Evolutionary conservation across 2,329 filamentous ascomycete species (phyloP), one percentile per base, ranked within the genome.

Genomic region (Sclerotinia minor): DNA sequence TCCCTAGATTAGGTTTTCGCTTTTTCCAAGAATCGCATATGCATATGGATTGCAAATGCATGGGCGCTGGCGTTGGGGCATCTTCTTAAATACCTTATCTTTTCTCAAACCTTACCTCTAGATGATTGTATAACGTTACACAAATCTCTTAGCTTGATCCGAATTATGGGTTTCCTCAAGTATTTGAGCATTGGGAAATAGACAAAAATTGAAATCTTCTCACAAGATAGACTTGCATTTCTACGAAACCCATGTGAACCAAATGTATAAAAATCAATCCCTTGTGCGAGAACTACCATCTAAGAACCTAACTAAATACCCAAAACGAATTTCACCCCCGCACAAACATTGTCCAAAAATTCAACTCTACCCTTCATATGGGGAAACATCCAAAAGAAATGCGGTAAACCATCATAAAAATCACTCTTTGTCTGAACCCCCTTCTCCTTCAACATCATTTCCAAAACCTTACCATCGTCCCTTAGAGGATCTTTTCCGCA

Each of bases 321-420:
- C 24, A 67, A 17, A 35, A 67, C 65, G 9, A 67, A 67, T 3
- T 11, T 67, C 15, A 47, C 65, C 8, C 65, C 65, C 15, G 47
- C 17, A 11, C 47, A 61, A 24, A 44, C 45, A 63, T 67, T 54
- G 1, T 3, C 57, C 17, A 67, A 45, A 67, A 47, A 52, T 5
- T 67, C 55, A 7, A 45, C 65, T 24, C 55, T 15, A 13, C 47
- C 35, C 4, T 61, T 52, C 0, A 61, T 47, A 17, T 35, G 21
- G 1, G 65, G 65, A 6, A 67, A 67, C 9, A 47, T 9, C 65
- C 65, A 67, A 35, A 75, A 79, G 47, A 76, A 78, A 70, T 78
- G 77, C 52, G 77, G 76, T 52, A 75, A 57, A 1, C 75, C 76
- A 5, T 71, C 69, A 69, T 77, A 76, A 44, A 70, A 67, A 49